Conservation (phyloP, 2,329 filamentous ascomycete species). For the Fusarium nygamai region DNA sequence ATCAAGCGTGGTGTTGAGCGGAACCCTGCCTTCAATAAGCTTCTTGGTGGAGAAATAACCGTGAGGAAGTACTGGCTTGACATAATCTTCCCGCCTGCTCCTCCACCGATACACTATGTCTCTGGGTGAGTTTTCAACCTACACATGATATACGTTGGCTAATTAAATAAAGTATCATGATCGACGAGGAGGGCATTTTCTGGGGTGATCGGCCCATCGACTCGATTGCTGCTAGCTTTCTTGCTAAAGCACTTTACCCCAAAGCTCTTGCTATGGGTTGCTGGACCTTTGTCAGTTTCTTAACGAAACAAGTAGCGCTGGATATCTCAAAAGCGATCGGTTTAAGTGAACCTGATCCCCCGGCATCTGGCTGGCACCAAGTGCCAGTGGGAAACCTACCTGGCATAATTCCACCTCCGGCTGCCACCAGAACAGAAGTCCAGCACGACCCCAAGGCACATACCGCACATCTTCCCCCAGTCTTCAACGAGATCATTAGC, state of each 20-base stretch:
- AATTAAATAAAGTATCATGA: slow-evolving; percentile 54
- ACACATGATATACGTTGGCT: slow-evolving; percentile 14
- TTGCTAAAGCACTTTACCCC: slow-evolving; percentile 64
- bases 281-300: slow-evolving; percentile 62
- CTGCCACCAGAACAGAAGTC: slow-evolving; percentile 38
- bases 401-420: slow-evolving; percentile 32
- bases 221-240: slow-evolving; percentile 54
- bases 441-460: slow-evolving; percentile 39
- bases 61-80: slow-evolving; percentile 68
- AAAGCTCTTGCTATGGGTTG: slow-evolving; percentile 60
- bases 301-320: slow-evolving; percentile 57
- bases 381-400: slow-evolving; percentile 40
- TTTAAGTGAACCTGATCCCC: slow-evolving; percentile 43
- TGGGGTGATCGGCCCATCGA: slow-evolving; percentile 62
- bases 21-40: slow-evolving; percentile 53
- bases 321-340: slow-evolving; percentile 59
- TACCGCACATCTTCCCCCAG: slow-evolving; percentile 38
- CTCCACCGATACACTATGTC: slow-evolving; percentile 68
- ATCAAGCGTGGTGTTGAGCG: slow-evolving; percentile 52
- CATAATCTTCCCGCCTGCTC: slow-evolving; percentile 66
- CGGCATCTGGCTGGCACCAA: slow-evolving; percentile 47
- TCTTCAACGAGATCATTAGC: slow-evolving; percentile 39
- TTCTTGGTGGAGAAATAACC: slow-evolving; percentile 58
- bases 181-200: slow-evolving; percentile 60
- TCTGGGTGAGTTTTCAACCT: slow-evolving; percentile 62